Evolutionary conservation across 768 basidiomycete genomes (phyloP).

Genomic region (Phlebiopsis gigantea): DNA sequence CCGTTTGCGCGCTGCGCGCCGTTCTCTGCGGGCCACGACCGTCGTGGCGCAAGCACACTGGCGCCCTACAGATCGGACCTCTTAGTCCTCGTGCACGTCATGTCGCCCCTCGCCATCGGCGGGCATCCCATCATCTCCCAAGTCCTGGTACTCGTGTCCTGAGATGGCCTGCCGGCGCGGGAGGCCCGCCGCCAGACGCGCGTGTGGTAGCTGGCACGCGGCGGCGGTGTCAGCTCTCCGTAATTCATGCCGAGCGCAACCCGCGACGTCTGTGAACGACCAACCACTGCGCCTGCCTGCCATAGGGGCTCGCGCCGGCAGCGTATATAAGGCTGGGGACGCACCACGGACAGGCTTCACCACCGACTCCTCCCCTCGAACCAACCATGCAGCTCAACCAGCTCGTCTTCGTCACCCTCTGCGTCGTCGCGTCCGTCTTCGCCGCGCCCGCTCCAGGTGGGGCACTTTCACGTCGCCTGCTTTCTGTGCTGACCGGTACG

Average conservation of each 20-base stretch:
- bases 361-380: neutral
- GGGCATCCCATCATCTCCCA: neutral
- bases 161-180: neutral
- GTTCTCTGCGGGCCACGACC: neutral
- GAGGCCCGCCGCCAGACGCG: neutral
- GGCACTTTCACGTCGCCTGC: neutral
- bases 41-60: neutral
- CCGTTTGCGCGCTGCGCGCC: neutral
- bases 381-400: slow-evolving; percentile 1
- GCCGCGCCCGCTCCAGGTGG: neutral
- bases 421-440: neutral
- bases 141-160: neutral
- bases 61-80: neutral
- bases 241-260: neutral
- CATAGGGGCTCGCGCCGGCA: neutral
- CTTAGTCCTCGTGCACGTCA: neutral
- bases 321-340: neutral
- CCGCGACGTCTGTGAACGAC: neutral
- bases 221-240: neutral
- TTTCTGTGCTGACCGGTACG: neutral
- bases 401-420: neutral
- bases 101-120: neutral
- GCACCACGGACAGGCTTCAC: neutral
- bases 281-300: neutral
- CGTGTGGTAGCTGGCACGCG: neutral